Base-by-base conservation (phyloP, 2,329 filamentous ascomycete species). In the Arthrocladium fulminans region DNA sequence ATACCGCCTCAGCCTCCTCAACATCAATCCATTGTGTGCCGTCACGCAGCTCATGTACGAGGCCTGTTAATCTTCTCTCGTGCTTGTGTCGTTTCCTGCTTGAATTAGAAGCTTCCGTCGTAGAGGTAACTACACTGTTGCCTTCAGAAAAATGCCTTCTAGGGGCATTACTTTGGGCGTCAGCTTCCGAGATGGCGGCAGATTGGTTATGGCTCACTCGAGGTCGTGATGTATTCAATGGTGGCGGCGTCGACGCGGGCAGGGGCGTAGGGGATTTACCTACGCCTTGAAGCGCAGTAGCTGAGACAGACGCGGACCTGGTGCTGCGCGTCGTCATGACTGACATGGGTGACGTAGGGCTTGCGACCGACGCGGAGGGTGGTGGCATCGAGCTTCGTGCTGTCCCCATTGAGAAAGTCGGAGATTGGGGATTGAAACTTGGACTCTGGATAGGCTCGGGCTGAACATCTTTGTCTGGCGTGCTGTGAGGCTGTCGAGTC, bases 41-140 rank as follows among this genome's bases (percentile, higher is more conserved):
- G 42, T 58, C 57, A 7, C 57, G 45, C 46, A 59, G 41, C 35
- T 59, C 57, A 47, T 59, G 57, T n/a, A 59, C 48, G 24, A 57
- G 24, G 41, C 48, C 42, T 20, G 22, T 34, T 5, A 43, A 50
- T 25, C 22, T 35, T 22, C 42, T 29, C 8, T 41, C 32, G 20
- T 43, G 19, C 23, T 32, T n/a, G 17, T 38, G 23, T 32, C 30
- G n/a, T 29, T 27, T 34, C 22, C 15, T 45, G 17, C 17, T 25
- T 15, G 17, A 30, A 25, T 24, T 12, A 22, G 24, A 20, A 13
- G 49, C 20, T 27, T 15, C 19, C 3, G 7, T 27, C 13, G 8
- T 22, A 17, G 39, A 15, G 2, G 20, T 27, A 23, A 23, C 13
- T 17, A 10, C 22, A 25, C 7, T 15, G 13, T 42, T n/a, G 7